phyloP scores from a whole-genome alignment of 2,329 filamentous ascomycete species.

The Ophiostoma piceae region DNA sequence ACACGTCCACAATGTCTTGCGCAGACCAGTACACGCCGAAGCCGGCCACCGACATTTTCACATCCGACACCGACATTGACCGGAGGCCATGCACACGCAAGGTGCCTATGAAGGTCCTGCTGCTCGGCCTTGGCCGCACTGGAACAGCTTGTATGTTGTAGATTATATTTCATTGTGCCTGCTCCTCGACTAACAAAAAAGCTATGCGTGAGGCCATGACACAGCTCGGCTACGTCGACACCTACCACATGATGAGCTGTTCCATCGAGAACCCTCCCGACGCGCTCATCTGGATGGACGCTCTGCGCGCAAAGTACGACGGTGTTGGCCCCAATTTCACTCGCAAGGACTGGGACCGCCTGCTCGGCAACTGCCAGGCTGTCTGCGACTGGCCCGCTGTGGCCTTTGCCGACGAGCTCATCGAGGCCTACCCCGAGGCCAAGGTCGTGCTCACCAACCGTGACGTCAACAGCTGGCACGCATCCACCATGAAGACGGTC shows the following conservation, averaged over 20 bases:
- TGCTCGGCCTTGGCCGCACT: constrained; percentile 63
- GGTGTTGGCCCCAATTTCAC: constrained; percentile 55
- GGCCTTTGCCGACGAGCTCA: constrained; percentile 40
- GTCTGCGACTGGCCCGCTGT: constrained; percentile 26
- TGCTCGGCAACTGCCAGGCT: constrained; percentile 25
- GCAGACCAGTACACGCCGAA: constrained; percentile 29
- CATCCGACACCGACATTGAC: constrained; percentile 63
- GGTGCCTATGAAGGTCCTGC: constrained; percentile 67
- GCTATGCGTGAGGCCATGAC: constrained; percentile 60
- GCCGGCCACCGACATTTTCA: constrained; percentile 57
- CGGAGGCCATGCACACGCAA: constrained; percentile 58
- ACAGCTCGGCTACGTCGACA: constrained; percentile 61
- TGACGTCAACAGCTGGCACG: constrained; percentile 41
- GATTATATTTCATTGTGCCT: neutral
- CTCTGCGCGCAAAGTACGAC: constrained; percentile 50
- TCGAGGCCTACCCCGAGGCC: constrained; percentile 45
- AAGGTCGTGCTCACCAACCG: constrained; percentile 43
- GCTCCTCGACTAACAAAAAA: neutral
- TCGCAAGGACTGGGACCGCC: constrained; percentile 53
- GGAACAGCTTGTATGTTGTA: constrained; percentile 52
- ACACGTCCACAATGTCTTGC: constrained; percentile 17
- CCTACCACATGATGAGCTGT: constrained; percentile 69
- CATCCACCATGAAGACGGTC: constrained; percentile 29
- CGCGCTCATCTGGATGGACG: constrained; percentile 65
- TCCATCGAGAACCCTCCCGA: constrained; percentile 64